Evolutionary conservation across 2,329 filamentous ascomycete genomes (phyloP), one percentile per base, ranked within the genome.

Genomic region (Ceratocystis albifundus): DNA sequence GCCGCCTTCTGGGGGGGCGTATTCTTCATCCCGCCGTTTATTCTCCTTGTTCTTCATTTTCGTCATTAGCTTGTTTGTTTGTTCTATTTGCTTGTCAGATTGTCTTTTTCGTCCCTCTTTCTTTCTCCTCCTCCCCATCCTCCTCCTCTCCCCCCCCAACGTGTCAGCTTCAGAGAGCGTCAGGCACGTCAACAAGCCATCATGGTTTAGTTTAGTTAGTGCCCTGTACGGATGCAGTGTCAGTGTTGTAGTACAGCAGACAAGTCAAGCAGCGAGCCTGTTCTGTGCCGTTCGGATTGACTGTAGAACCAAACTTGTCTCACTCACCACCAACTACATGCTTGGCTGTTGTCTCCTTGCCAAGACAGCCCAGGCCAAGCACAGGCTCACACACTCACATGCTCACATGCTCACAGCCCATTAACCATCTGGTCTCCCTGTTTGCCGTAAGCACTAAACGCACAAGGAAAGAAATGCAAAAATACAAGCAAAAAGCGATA

Each of bases 221-320:
- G 30, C 30, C 30, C 30, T 32, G 30, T 32, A 32, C 7, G 30
- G 30, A 48, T 17, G 20, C 15, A 55, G 15, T 25, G 20, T 55
- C 15, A 25, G 50, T 55, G n/a, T 12, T 28, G n/a, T 10, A 28
- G 50, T 28, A 28, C 50, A 55, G 30, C 30, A 32, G 30, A 7
- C 30, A 32, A 4, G 30, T 32, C 50, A 55, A 55, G 20, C 15
- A 28, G 50, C 50, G n/a, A 48, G 20, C 45, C 10, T 48, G 45
- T 17, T 17, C 20, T 20, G 45, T n/a, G 45, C 45, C 45, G 45
- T 48, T 32, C 6, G 30, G 4, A 48, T 7, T 15, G 20, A 1
- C 25, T 55, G 50, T 55, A 55, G 50, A 55, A 28, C 50, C 50
- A 28, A 55, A 28, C 50, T 12, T 55, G 50, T 55, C 50, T 55